Conservation (phyloP, 2,329 filamentous ascomycete species). For the Domatiomyces catenatus region DNA sequence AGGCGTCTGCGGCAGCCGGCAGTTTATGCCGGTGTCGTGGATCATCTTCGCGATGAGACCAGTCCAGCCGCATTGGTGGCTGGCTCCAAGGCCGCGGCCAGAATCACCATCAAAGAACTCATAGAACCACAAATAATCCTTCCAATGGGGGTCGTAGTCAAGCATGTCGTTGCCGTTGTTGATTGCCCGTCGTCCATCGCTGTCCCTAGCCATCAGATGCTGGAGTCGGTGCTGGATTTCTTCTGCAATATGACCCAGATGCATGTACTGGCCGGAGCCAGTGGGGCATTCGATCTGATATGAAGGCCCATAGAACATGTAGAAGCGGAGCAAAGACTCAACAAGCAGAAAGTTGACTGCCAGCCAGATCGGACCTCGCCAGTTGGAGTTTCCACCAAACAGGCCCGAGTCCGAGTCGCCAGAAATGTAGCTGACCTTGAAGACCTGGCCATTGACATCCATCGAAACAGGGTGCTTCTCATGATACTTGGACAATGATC, state of each 20-base stretch:
- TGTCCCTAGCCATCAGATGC: constrained; percentile 71
- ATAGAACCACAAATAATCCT: constrained; percentile 86
- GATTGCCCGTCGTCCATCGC: constrained; percentile 76
- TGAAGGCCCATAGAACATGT: constrained; percentile 82
- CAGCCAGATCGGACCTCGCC: constrained; percentile 90
- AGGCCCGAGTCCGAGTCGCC: constrained; percentile 93
- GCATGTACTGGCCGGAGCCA: constrained; percentile 87
- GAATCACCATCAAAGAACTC: constrained; percentile 94
- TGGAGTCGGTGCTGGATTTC: constrained; percentile 89
- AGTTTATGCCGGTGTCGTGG: constrained; percentile 84
- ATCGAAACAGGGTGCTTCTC: constrained; percentile 82
- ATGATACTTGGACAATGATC: constrained; percentile 83
- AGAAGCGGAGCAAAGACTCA: constrained; percentile 87
- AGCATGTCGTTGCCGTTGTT: constrained; percentile 72
- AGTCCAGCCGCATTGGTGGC: constrained; percentile 93
- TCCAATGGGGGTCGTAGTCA: constrained; percentile 87
- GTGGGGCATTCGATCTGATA: constrained; percentile 88
- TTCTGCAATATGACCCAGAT: constrained; percentile 84
- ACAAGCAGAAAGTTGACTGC: constrained; percentile 91
- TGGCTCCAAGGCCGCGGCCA: constrained; percentile 76
- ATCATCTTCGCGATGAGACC: constrained; percentile 93
- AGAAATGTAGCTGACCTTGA: constrained; percentile 75
- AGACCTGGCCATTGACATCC: constrained; percentile 85
- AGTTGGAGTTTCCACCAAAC: constrained; percentile 96
- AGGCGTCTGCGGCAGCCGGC: constrained; percentile 82